Percentiles rank a stretch among this genome's conserved stretches.
Conservation (phyloP, 2,329 filamentous ascomycete genomes). For the Claviceps paspali region DNA sequence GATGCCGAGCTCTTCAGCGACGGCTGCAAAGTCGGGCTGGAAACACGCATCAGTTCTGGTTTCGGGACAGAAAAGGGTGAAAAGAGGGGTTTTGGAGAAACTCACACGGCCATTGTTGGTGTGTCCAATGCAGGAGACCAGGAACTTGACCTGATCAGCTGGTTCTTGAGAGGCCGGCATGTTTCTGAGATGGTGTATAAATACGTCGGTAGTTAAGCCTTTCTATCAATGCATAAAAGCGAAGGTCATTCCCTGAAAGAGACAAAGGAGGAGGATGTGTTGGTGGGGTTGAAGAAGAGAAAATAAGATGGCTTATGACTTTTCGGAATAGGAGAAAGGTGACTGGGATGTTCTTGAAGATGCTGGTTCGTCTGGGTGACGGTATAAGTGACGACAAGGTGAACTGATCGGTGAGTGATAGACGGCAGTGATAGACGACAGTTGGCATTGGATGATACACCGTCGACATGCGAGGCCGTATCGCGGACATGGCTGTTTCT, state of each 20-base stretch:
- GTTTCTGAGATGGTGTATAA: not conserved
- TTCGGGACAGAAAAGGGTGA: not conserved
- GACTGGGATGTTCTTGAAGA: not conserved
- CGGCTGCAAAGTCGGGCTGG: constrained; percentile 49
- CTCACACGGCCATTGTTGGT: constrained; percentile 44
- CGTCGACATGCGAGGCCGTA: not conserved
- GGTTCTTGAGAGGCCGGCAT: constrained; percentile 22
- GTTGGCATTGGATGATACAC: constrained; percentile 1
- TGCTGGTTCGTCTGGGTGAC: not conserved
- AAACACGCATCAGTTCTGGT: not conserved
- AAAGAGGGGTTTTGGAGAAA: not conserved
- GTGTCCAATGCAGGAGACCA: constrained; percentile 50
- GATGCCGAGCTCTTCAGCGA: constrained; percentile 49
- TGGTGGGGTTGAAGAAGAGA: not conserved
- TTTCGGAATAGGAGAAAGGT: not conserved
- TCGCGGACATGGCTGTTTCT: not conserved
- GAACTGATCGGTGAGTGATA: not conserved
- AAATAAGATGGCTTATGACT: not conserved
- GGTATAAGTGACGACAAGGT: constrained; percentile 1
- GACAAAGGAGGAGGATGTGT: not conserved
- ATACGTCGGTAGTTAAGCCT: not conserved
- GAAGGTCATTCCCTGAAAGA: not conserved
- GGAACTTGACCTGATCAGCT: constrained; percentile 46
- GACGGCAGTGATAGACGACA: not conserved
- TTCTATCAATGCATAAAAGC: too few species aligned